Conservation (phyloP, 1,284 basidiomycete genomes). For the Pholiota adiposa region DNA sequence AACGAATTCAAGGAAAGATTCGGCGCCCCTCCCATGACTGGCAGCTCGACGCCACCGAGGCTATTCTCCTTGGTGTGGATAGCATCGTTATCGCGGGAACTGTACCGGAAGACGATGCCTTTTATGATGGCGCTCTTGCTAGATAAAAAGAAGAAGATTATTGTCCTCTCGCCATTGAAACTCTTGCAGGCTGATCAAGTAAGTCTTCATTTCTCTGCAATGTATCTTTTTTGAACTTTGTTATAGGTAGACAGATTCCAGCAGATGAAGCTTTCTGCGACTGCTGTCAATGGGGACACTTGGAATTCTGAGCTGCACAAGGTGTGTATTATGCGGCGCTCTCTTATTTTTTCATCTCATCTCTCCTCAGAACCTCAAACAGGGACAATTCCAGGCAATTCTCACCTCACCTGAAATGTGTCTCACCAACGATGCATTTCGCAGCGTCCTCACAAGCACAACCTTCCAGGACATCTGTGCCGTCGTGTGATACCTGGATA, state of each 20-base stretch:
- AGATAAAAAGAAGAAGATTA: not conserved
- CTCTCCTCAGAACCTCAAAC: conserved; percentile 27
- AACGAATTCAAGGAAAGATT: too few species aligned
- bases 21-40: too few species aligned
- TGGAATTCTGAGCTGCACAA: conserved; percentile 20
- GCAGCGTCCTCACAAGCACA: conserved; percentile 21
- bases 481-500: too few species aligned
- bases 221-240: too few species aligned
- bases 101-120: too few species aligned
- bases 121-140: not conserved
- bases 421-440: conserved; percentile 33
- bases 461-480: conserved; percentile 28
- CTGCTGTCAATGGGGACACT: conserved; percentile 36
- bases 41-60: too few species aligned
- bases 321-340: conserved; percentile 2
- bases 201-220: too few species aligned
- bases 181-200: conserved; percentile 36
- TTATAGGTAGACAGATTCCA: conserved; percentile 27
- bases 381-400: conserved; percentile 29
- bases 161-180: conserved; percentile 40
- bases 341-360: too few species aligned
- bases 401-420: conserved; percentile 42
- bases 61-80: too few species aligned
- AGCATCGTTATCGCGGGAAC: not conserved
- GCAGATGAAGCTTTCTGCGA: conserved; percentile 30